Evolutionary conservation across 805 yeast species (phyloP).

Genomic region (Lachancea thermotolerans): DNA sequence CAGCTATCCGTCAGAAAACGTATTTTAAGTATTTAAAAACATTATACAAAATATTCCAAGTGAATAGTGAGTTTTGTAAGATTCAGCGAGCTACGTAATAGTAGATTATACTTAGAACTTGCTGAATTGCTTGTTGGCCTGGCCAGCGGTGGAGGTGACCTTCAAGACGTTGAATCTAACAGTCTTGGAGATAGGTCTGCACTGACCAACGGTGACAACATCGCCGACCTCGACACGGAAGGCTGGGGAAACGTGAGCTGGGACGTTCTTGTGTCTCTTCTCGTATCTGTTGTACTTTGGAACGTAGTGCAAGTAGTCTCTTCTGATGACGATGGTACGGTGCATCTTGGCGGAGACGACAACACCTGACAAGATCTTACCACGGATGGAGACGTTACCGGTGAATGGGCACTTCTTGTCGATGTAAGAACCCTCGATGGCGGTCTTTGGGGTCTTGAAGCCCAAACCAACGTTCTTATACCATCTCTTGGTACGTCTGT

Average conservation of each 20-base stretch:
- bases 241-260: slow-evolving; percentile 99
- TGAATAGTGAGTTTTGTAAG: slow-evolving; percentile 3
- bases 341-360: slow-evolving; percentile 99
- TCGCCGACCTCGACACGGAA: slow-evolving; percentile 99
- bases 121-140: slow-evolving; percentile 88
- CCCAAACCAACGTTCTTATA: slow-evolving; percentile 99
- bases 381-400: slow-evolving; percentile 97
- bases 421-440: slow-evolving; percentile 97
- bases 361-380: slow-evolving; percentile 98
- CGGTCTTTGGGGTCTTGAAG: slow-evolving; percentile 99
- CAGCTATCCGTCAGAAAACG: background rate
- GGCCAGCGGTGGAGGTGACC: slow-evolving; percentile 83
- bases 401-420: slow-evolving; percentile 99
- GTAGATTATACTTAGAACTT: slow-evolving; percentile 62
- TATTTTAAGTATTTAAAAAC: slow-evolving; percentile 16
- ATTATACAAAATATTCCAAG: slow-evolving; percentile 26
- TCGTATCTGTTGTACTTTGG: slow-evolving; percentile 99
- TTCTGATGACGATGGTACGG: slow-evolving; percentile 99
- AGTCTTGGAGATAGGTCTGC: slow-evolving; percentile 99
- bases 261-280: slow-evolving; percentile 99
- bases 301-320: slow-evolving; percentile 99
- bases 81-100: slow-evolving; percentile 1
- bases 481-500: slow-evolving; percentile 99
- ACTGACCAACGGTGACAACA: slow-evolving; percentile 98
- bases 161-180: slow-evolving; percentile 99